Evolutionary conservation across 805 yeast species (phyloP).

Genomic region (Schizosaccharomyces cryophilus): DNA sequence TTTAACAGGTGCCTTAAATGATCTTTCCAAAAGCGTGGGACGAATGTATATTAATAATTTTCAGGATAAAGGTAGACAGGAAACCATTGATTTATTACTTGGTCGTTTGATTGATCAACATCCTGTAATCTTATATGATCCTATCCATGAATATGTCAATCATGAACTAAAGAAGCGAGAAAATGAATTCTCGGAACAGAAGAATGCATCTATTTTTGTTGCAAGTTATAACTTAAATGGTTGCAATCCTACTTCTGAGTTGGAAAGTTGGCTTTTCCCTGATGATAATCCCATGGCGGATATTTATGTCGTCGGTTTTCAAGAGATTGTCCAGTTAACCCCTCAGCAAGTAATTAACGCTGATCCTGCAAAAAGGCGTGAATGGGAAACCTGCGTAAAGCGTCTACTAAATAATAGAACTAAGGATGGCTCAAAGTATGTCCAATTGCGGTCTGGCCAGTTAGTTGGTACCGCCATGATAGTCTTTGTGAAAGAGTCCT

Average conservation of each 20-base stretch:
- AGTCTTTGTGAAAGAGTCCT: slow-evolving; percentile 40
- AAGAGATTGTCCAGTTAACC: slow-evolving; percentile 78
- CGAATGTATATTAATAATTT: slow-evolving; percentile 89
- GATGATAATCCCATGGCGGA: slow-evolving; percentile 30
- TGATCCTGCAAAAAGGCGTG: slow-evolving; percentile 49
- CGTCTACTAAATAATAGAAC: slow-evolving; percentile 33
- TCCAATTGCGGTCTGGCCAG: slow-evolving; percentile 59
- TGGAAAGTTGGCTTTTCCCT: slow-evolving; percentile 67
- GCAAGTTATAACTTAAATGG: slow-evolving; percentile 87
- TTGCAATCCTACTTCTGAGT: slow-evolving; percentile 28
- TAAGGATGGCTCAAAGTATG: slow-evolving; percentile 19
- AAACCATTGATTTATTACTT: slow-evolving; percentile 62
- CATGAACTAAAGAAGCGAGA: slow-evolving; percentile 26
- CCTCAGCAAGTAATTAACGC: slow-evolving; percentile 77
- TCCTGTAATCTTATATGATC: slow-evolving; percentile 61
- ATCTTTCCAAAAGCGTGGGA: slow-evolving; percentile 85
- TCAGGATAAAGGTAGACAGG: slow-evolving; percentile 74
- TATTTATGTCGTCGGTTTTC: slow-evolving; percentile 70
- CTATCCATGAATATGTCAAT: slow-evolving; percentile 62
- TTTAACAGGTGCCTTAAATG: slow-evolving; percentile 87
- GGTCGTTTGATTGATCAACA: slow-evolving; percentile 55
- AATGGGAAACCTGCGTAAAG: slow-evolving; percentile 54
- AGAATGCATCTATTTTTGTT: slow-evolving; percentile 38
- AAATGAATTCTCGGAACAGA: slow-evolving; percentile 32
- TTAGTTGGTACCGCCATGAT: slow-evolving; percentile 69